Evolutionary conservation across 2,329 filamentous ascomycete genomes (phyloP), one percentile per base, ranked within the genome.

Genomic region (Graphiopsis chlorocephala): DNA sequence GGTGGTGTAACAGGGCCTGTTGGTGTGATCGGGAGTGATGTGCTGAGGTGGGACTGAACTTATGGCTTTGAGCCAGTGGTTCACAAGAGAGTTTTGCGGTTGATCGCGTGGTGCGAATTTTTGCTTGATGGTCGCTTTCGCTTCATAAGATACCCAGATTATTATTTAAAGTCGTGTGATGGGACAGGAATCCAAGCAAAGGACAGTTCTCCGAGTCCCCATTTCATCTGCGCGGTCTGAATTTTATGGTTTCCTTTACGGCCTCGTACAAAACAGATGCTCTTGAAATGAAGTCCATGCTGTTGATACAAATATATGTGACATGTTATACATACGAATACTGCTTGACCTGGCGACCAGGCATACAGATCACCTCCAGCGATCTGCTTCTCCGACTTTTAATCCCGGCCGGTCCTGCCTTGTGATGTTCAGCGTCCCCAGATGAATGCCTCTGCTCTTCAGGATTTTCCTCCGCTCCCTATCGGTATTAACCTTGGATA

Each of bases 1-100:
- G 38, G 57, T n/a, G 33, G 17, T 23, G 55, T 52, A 26, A 55
- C 65, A 15, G 61, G 66, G 48, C 47, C 68, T 15, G 67, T 72
- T 20, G 73, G 72, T 10, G 42, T 74, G n/a, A 72, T 69, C 10
- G 59, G 68, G 17, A 56, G 68, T 8, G 73, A 75, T 52, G 67
- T 74, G n/a, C 52, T 76, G 66, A 69, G 73, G 65, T 76, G 74
- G 73, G 74, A 76, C 59, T 76, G 66, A 73, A 33, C 29, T 14
- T 17, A 31, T 50, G 47, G 50, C 4, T 7, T 10, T 20, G 26
- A 5, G 25, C 38, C 1, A 3, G 5, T 45, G n/a, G 38, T 45
- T 12, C n/a, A 45, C 38, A n/a, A 28, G 12, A 28, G 12, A 17
- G 3, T 17, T 11, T 2, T 23, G 15, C 14, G 2, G 26, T 26